Base-by-base conservation (phyloP, 2,329 filamentous ascomycete species). In the Aspergillus ochraceus region DNA sequence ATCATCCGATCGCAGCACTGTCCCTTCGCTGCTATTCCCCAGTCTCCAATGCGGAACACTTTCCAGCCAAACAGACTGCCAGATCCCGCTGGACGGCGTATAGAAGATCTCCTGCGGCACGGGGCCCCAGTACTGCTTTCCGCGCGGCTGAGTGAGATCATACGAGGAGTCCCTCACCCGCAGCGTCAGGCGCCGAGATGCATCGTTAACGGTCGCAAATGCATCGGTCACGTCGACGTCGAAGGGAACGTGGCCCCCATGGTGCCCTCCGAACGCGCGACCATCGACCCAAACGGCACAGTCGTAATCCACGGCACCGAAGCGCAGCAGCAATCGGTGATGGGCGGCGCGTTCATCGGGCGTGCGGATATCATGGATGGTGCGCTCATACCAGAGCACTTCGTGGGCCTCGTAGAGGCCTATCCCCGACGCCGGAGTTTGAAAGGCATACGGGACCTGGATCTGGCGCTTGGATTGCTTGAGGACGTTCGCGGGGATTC, bases 21-120 rank as follows among this genome's bases (percentile, higher is more conserved):
- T 89, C 1, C 87, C 87, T 2, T 79, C 73, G 64, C 89, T 85
- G 1, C 89, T 74, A 55, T 83, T 79, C 0, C 80, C 81, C 52
- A 90, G 80, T 61, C 87, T 77, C 58, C 83, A 79, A 81, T 19
- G 8, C 4, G 71, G 71, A 2, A 74, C 69, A 58, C 83, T 82
- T 68, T 89, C 86, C 6, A 91, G 70, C 89, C 88, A 91, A 0
- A 91, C 88, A n/a, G 82, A 82, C 67, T 89, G 87, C 89, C 89
- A 91, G 60, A 91, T 90, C 1, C 89, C 89, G 19, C 86, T 88
- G 63, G 87, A 90, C 0, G 89, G 86, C 0, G 86, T 86, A 68
- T 91, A 91, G 71, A 88, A 91, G 56, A 91, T 91, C 52, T 59
- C 71, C 51, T 73, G 70, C 2, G 84, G 84, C 0, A 76, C 76